Conservation (phyloP, 768 basidiomycete species). For the Cubamyces lactineus region DNA sequence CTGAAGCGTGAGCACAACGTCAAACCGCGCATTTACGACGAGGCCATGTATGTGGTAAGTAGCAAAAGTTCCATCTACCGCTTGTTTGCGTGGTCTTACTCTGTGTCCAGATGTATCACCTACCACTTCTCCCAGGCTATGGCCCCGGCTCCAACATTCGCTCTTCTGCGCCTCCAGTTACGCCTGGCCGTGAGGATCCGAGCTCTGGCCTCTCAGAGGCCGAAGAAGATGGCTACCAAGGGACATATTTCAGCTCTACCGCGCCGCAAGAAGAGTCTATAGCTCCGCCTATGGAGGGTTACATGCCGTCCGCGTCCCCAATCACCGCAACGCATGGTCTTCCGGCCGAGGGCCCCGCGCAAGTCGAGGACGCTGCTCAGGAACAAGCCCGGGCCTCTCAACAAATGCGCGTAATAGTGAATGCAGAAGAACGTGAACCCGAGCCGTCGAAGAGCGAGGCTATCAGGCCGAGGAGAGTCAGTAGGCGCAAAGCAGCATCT, state of each 20-base stretch:
- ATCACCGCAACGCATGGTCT: neutral
- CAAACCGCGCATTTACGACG: conserved; percentile 83
- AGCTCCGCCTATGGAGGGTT: conserved; percentile 24
- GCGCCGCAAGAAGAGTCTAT: conserved; percentile 28
- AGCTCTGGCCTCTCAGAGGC: conserved; percentile 78
- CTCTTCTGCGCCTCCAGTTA: conserved; percentile 69
- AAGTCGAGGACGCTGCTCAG: neutral
- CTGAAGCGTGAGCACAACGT: conserved; percentile 95
- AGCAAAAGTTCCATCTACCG: no score
- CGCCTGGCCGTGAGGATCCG: conserved; percentile 57
- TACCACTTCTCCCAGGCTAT: conserved; percentile 91
- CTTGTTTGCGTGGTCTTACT: conserved; percentile 1
- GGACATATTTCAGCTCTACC: conserved; percentile 67
- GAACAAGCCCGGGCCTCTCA: neutral
- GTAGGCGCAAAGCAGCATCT: conserved; percentile 13
- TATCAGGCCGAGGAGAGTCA: conserved; percentile 19
- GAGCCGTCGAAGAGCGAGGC: conserved; percentile 7
- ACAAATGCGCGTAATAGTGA: neutral
- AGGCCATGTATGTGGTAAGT: conserved; percentile 90
- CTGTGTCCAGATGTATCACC: conserved; percentile 75
- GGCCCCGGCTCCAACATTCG: conserved; percentile 82
- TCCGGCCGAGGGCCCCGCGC: neutral
- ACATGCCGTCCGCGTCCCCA: conserved; percentile 28
- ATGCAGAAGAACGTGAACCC: conserved; percentile 6
- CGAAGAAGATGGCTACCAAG: conserved; percentile 90